Evolutionary conservation across 2,329 filamentous ascomycete genomes (phyloP), one percentile per base, ranked within the genome.

Genomic region (Nothophoma quercina): DNA sequence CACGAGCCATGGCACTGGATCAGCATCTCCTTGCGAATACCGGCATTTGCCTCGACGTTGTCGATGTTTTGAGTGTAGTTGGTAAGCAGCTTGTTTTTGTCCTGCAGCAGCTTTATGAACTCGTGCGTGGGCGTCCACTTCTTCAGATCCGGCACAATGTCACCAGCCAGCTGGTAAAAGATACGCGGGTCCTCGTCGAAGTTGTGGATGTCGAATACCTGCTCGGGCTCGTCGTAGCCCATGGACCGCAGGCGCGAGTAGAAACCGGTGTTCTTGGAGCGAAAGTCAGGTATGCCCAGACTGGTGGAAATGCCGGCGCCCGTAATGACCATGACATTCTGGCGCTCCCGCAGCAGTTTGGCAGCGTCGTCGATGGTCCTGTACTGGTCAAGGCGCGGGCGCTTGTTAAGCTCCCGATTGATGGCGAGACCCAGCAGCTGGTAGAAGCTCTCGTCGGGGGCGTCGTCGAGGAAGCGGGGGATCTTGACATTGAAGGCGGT

Each of bases 31-130:
- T 85, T 83, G 18, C 81, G 77, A 55, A 99, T 90, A 18, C 95
- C 95, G 0, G 93, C 93, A 67, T 90, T 87, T 56, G 87, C 84
- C 74, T 99, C 93, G 43, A 97, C 86, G 65, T 97, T 97, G 79
- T 99, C 95, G 68, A 99, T 98, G 74, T 99, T 99, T 73, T 99
- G 95, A 0, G 95, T 96, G 78, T 97, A 99, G 77, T 98, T 97
- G 33, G 93, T 98, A 54, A 97, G 84, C 6, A 99, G 84, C 74
- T 96, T 96, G 60, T 85, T 87, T 73, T 92, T 89, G 63, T 93
- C 84, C 74, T 99, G 90, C 28, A 99, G 83, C 64, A 97, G 82
- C 26, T 87, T 86, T 68, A 99, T 96, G 78, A 99, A 99, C 45
- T 89, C 88, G 79, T 99, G 95, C 0, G 95, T 98, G 0, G 93